phyloP scores from a whole-genome alignment of 768 basidiomycete species.

The Saitozyma podzolica region DNA sequence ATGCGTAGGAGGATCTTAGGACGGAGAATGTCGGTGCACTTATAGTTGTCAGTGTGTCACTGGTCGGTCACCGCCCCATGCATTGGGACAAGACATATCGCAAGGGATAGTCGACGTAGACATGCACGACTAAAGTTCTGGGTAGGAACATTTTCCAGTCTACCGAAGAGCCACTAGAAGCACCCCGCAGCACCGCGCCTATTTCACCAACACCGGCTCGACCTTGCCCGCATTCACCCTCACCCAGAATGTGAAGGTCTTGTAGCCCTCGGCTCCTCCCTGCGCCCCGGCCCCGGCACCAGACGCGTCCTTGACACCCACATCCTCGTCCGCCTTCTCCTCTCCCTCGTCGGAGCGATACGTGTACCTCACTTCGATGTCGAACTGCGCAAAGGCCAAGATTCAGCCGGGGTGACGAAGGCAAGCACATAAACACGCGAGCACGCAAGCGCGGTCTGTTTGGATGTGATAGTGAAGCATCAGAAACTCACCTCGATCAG shows the following conservation, averaged over 20 bases:
- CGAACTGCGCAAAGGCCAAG: slow-evolving; percentile 64
- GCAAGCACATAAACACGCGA: neutral
- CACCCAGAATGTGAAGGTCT: slow-evolving; percentile 48
- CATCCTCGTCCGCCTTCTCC: slow-evolving; percentile 10
- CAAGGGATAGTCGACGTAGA: neutral
- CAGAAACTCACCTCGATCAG: slow-evolving; percentile 68
- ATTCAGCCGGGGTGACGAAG: neutral
- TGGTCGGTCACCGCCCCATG: too few relatives aligned
- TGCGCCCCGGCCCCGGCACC: neutral
- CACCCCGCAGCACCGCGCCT: too few relatives aligned
- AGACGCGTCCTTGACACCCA: neutral
- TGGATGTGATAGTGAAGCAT: too few relatives aligned
- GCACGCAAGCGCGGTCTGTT: too few relatives aligned
- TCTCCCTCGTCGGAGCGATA: slow-evolving; percentile 79
- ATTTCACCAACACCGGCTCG: too few relatives aligned
- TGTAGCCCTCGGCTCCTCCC: slow-evolving; percentile 35
- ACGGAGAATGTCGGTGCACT: too few relatives aligned
- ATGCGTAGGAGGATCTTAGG: too few relatives aligned
- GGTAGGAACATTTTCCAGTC: too few relatives aligned
- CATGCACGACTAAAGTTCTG: neutral
- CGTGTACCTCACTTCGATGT: slow-evolving; percentile 89
- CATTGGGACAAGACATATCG: too few relatives aligned
- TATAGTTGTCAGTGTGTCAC: too few relatives aligned
- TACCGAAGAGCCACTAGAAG: too few relatives aligned
- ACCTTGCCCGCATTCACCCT: slow-evolving; percentile 32